These are phyloP conservation scores for Cadophora gregata DNA, from an alignment of 2,329 filamentous ascomycete species.

Conservation along the genomic window DNA sequence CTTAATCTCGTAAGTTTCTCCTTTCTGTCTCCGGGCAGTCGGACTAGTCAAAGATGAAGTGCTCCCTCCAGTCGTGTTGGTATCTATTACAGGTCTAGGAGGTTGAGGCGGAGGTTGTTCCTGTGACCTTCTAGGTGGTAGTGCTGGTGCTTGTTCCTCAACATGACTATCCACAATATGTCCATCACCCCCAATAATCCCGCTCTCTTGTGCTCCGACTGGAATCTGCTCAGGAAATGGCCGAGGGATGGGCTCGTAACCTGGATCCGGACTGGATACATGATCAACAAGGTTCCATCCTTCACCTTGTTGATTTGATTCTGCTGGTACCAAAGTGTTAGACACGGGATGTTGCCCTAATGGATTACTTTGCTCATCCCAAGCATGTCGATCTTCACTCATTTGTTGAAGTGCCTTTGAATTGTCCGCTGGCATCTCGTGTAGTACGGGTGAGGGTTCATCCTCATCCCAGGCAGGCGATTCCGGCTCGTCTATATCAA, in stretches of 20 bases:
- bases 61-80: conserved; percentile 25
- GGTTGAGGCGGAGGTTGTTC: conserved; percentile 39
- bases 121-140: conserved; percentile 39
- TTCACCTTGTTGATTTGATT: conserved; percentile 32
- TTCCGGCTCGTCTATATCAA: conserved; percentile 42
- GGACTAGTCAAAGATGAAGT: conserved; percentile 29
- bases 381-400: conserved; percentile 39
- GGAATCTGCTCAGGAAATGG: conserved; percentile 3
- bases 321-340: conserved; percentile 20
- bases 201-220: conserved; percentile 37
- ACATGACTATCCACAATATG: conserved; percentile 24
- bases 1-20: conserved; percentile 91
- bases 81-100: conserved; percentile 34
- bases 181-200: conserved; percentile 31
- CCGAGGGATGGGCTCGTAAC: background rate
- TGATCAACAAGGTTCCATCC: conserved; percentile 42
- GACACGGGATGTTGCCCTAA: conserved; percentile 19
- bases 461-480: conserved; percentile 45
- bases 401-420: conserved; percentile 34
- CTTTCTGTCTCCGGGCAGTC: conserved; percentile 36
- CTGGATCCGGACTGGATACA: conserved; percentile 24
- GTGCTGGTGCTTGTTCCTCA: conserved; percentile 36
- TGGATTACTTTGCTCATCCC: conserved; percentile 39
- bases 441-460: conserved; percentile 31
- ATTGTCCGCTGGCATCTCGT: conserved; percentile 33